Evolutionary conservation across 768 basidiomycete genomes (phyloP), one percentile per base, ranked within the genome.

Genomic region (Cystobasidium onofrii): DNA sequence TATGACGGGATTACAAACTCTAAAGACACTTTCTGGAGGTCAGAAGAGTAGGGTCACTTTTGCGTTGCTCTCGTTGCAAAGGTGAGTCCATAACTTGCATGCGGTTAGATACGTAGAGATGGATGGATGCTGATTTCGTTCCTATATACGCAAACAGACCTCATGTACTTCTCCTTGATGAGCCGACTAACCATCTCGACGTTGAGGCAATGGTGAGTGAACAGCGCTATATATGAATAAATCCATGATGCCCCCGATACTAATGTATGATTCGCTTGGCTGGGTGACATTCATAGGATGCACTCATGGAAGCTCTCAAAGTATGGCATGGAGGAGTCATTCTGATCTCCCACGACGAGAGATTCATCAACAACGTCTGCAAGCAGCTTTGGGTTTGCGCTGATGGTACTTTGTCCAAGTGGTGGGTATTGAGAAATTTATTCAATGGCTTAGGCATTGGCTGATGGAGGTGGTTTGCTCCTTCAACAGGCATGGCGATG

Each of bases 41-140:
- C 95, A 98, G 79, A 97, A 97, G 82, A 90, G 89, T 73, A 88
- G 95, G 77, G 95, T 97, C 17, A 92, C 93, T 0, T 98, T 98
- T 82, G 88, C 94, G 0, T 50, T 70, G n/a, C 64, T 79, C 1
- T 44, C 64, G 46, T 31, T 60, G 29, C 36, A 23, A 17, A 39
- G n/a, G n/a, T 60, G 33, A 13, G 46, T 43, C 41, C 9, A 50
- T 7, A 20, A 4, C 12, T 50, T 7, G 46, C 10, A 50, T 50
- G 15, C 12, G 9, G 20, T n/a, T 7, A 20, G 20, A 15, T 39
- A 6, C 39, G 39, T 15, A 43, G 46, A 50, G 12, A 34, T 18
- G 55, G 27, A 23, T 33, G 33, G 36, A 27, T 55, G 12, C 18
- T 72, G 36, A 43, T 44, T 20, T 6, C 9, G 27, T 18, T 1